Percentiles rank a stretch among this genome's conserved stretches.
Evolutionary conservation across 805 yeast genomes (phyloP).

Genomic region (Candida jianshihensis): DNA sequence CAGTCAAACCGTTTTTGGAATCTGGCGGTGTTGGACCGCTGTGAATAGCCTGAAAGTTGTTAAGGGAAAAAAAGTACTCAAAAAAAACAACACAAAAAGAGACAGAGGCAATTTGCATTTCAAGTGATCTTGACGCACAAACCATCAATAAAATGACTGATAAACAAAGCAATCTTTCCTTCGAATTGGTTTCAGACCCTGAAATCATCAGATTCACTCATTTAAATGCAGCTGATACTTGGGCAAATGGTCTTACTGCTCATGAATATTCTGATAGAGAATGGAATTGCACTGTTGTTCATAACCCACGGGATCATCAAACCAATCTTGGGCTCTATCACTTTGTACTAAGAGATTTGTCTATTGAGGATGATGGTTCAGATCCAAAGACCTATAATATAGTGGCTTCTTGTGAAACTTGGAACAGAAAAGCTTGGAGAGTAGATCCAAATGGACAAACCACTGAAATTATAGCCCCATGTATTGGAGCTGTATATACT

Average conservation of each 20-base stretch:
- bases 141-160: not conserved
- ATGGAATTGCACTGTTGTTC: constrained; percentile 23
- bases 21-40: no score
- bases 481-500: constrained; percentile 59
- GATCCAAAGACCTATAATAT: constrained; percentile 21
- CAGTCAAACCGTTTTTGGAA: no score
- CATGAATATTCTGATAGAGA: constrained; percentile 34
- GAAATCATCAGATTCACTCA: constrained; percentile 31
- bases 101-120: not conserved
- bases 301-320: constrained; percentile 17
- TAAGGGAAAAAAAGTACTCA: not conserved
- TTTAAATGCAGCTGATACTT: constrained; percentile 24
- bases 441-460: constrained; percentile 21
- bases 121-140: not conserved
- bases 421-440: constrained; percentile 30
- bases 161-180: not conserved
- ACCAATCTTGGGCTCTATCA: constrained; percentile 27
- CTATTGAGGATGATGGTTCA: constrained; percentile 16
- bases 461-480: constrained; percentile 26
- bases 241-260: constrained; percentile 27
- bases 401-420: constrained; percentile 35
- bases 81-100: no score
- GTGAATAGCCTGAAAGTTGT: no score
- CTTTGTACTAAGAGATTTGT: constrained; percentile 26
- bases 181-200: constrained; percentile 21